phyloP scores from a whole-genome alignment of 805 yeast genomes.

The Wickerhamiella lipophila region DNA sequence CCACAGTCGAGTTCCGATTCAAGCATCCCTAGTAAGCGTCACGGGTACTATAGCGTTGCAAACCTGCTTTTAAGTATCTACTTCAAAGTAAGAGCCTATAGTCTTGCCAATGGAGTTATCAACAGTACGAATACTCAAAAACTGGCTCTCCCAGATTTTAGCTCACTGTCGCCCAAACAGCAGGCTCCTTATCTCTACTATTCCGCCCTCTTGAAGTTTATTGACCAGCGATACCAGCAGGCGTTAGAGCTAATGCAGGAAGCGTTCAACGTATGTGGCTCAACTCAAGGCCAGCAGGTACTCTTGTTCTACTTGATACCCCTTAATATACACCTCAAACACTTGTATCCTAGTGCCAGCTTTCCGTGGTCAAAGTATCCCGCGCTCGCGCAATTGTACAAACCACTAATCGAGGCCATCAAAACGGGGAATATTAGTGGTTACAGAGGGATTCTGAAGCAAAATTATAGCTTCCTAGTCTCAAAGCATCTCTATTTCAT shows the following conservation, averaged over 20 bases:
- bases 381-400: conserved; percentile 11
- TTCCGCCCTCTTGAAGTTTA: conserved; percentile 17
- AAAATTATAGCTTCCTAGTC: conserved; percentile 10
- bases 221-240: conserved; percentile 14
- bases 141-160: conserved; percentile 15
- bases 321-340: conserved; percentile 10
- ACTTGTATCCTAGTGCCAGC: conserved; percentile 13
- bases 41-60: conserved; percentile 9
- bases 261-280: conserved; percentile 9
- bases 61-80: conserved; percentile 17
- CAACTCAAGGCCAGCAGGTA: conserved; percentile 7
- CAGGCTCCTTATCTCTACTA: conserved; percentile 16
- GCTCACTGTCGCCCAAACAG: not conserved
- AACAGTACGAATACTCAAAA: conserved; percentile 15
- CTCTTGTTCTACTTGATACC: conserved; percentile 19
- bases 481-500: conserved; percentile 17
- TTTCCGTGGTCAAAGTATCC: conserved; percentile 16
- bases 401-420: conserved; percentile 13
- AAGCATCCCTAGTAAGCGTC: not conserved
- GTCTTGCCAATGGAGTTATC: conserved; percentile 20
- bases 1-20: not conserved
- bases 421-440: conserved; percentile 14
- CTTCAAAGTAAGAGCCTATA: conserved; percentile 17
- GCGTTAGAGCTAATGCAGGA: conserved; percentile 12
- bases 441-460: conserved; percentile 5